Base-by-base conservation (phyloP, 2,329 filamentous ascomycete genomes). In the Stagonosporopsis vannaccii region DNA sequence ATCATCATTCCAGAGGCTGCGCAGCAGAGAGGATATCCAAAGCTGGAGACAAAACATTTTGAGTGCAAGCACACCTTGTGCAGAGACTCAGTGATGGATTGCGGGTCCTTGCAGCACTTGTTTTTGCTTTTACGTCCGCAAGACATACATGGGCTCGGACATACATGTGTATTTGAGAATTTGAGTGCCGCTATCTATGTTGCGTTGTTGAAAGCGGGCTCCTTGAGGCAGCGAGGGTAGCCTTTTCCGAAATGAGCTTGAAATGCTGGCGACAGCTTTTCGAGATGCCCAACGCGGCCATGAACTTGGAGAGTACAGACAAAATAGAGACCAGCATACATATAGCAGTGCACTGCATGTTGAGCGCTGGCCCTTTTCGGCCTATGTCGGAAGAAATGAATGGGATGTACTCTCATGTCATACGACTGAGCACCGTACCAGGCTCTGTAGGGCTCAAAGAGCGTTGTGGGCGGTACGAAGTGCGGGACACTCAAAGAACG, bases 381-480 rank as follows among this genome's bases (percentile, higher is more conserved):
- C n/a, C n/a, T n/a, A 23, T 7, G 28, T 36, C 30, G 36, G 26
- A 22, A 17, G 43, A 35, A 19, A 22, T 11, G 42, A 40, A 47
- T 43, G 43, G 42, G 43, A 46, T 37, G 51, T 47, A 42, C 37
- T 28, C 20, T 22, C 23, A 37, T 37, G 51, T 53, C 22, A 26
- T 22, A 53, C 51, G 37, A n/a, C 15, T 26, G 26, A 23, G 42
- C 28, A 28, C 17, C 26, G 6, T n/a, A 17, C 17, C 35, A 20
- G 37, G 32, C 19, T 15, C 13, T 15, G 7, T 6, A 53, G 36
- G 20, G 42, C 2, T 28, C 3, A 25, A 8, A 26, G 12, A 42
- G 7, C 17, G 17, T 8, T 12, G 3, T 30, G n/a, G 9, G 26
- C 20, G 36, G 36, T 35, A 47, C 51, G 41, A 23, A 30, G 6